phyloP scores from a whole-genome alignment of 306 rosid species.

The Gastrolobium bilobum region DNA sequence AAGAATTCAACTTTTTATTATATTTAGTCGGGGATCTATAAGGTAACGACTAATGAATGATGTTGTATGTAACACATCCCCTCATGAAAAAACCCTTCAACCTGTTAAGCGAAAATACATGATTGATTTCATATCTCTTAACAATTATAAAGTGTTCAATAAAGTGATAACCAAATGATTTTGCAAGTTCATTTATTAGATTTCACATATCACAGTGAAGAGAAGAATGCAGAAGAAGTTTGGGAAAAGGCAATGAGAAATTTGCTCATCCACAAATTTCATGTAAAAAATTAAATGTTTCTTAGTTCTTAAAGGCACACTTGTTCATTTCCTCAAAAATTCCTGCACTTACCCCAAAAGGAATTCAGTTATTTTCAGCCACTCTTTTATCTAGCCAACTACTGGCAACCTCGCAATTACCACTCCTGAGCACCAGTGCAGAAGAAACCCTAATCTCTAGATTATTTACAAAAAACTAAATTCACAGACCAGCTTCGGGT shows the following conservation, averaged over 20 bases:
- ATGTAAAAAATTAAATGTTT: neutral
- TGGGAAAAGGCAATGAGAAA: neutral
- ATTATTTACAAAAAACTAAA: constrained; percentile 47
- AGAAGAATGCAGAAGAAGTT: neutral
- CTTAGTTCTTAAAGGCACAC: neutral
- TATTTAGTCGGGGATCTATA: too few relatives aligned
- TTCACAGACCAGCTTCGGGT: constrained; percentile 6
- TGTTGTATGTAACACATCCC: neutral
- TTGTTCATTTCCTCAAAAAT: neutral
- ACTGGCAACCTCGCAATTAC: constrained; percentile 26
- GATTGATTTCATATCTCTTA: neutral
- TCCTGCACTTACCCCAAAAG: constrained; percentile 12
- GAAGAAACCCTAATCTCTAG: constrained; percentile 64
- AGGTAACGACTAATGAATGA: neutral
- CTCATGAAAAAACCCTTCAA: neutral
- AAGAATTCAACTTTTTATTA: neutral
- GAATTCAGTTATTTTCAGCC: constrained; percentile 11
- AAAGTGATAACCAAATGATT: neutral
- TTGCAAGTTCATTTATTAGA: neutral
- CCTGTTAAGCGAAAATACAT: neutral
- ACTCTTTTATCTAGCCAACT: neutral
- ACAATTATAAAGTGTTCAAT: neutral
- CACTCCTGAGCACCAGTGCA: constrained; percentile 20
- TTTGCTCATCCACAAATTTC: neutral
- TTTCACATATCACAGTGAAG: neutral